Percentiles rank a stretch among this genome's conserved stretches.
phyloP scores from a whole-genome alignment of 768 basidiomycete genomes.

The Termitomyces eurrhizus region DNA sequence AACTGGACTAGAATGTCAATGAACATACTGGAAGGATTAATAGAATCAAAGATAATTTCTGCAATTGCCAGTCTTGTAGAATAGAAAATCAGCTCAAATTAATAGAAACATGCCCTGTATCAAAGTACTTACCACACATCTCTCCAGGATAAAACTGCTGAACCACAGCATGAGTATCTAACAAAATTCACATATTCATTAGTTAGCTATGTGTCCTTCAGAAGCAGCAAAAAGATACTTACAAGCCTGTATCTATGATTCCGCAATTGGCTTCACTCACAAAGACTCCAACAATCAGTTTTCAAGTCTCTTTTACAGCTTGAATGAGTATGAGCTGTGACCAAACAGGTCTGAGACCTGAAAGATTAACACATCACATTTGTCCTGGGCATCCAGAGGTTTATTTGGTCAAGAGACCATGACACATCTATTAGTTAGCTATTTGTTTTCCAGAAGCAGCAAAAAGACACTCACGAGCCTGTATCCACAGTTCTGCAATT shows the following conservation, averaged over 20 bases:
- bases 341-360: no score
- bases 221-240: constrained; percentile 13
- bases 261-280: no score
- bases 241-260: constrained; percentile 69
- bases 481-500: no score
- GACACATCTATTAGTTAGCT: no score
- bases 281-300: no score
- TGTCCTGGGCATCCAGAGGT: no score
- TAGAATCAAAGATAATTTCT: constrained; percentile 62
- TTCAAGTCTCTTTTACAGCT: no score
- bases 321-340: no score
- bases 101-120: background rate
- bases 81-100: background rate
- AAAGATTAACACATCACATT: no score
- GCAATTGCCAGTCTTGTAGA: constrained; percentile 48
- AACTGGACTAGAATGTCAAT: background rate
- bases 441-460: no score
- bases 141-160: constrained; percentile 77
- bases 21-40: constrained; percentile 57
- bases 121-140: constrained; percentile 46
- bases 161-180: constrained; percentile 65
- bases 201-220: background rate
- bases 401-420: no score
- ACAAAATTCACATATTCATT: background rate
- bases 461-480: no score